A percentile compares a stretch with the other conserved stretches of the same genome.
phyloP scores from a whole-genome alignment of 2,329 filamentous ascomycete genomes.

The Alternaria tenuissima region DNA sequence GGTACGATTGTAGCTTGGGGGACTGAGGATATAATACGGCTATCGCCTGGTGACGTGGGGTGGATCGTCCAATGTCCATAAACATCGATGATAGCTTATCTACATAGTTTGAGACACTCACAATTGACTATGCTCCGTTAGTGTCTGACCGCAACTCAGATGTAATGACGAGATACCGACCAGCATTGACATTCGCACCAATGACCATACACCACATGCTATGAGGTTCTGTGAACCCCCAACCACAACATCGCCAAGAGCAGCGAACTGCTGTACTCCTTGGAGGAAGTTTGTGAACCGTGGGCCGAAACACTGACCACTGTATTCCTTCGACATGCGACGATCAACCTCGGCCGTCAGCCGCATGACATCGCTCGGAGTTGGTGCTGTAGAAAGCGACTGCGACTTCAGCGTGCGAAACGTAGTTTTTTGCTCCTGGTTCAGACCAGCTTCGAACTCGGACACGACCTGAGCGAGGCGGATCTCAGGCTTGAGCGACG shows the following conservation, averaged over 20 bases:
- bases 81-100: too few relatives aligned
- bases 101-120: too few relatives aligned
- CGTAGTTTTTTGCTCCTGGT: too few relatives aligned
- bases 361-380: slow-evolving; percentile 22
- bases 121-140: too few relatives aligned
- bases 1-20: too few relatives aligned
- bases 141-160: too few relatives aligned
- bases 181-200: slow-evolving; percentile 55
- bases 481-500: slow-evolving; percentile 21
- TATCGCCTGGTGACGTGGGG: too few relatives aligned
- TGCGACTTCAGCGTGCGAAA: slow-evolving; percentile 10
- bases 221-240: slow-evolving; percentile 57
- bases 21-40: too few relatives aligned
- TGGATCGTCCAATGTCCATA: too few relatives aligned
- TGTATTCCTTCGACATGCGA: slow-evolving; percentile 27
- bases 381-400: not conserved
- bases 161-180: too few relatives aligned
- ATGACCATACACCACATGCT: slow-evolving; percentile 57
- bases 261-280: slow-evolving; percentile 55
- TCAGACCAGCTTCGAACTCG: too few relatives aligned
- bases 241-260: slow-evolving; percentile 53
- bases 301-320: slow-evolving; percentile 50
- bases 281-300: slow-evolving; percentile 54
- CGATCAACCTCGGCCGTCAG: slow-evolving; percentile 52
- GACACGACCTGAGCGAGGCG: slow-evolving; percentile 24